Evolutionary conservation across 192 early-diverging fungal genomes (phyloP).

Genomic region (Backusella parvicylindrica): DNA sequence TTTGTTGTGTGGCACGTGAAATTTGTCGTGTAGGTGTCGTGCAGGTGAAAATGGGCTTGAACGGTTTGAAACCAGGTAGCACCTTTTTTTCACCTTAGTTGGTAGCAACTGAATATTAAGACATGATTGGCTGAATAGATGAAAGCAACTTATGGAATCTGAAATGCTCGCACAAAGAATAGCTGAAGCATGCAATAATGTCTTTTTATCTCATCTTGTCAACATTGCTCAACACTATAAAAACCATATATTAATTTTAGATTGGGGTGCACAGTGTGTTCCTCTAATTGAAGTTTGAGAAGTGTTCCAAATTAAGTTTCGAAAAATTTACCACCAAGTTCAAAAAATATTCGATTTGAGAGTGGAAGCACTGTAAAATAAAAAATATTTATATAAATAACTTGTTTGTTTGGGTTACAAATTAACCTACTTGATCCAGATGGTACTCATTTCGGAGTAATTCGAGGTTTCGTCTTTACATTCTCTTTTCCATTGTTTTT

Average conservation of each 20-base stretch:
- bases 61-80: too few species aligned
- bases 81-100: too few species aligned
- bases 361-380: too few species aligned
- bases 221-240: neutral
- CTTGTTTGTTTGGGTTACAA: neutral
- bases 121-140: too few species aligned
- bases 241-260: neutral
- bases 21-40: too few species aligned
- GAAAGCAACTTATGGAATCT: neutral
- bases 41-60: too few species aligned
- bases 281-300: neutral
- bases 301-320: slow-evolving; percentile 1
- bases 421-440: neutral
- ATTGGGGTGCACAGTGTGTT: neutral
- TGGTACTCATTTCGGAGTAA: neutral
- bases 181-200: neutral
- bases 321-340: too few species aligned
- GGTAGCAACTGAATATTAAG: too few species aligned
- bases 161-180: slow-evolving; percentile 2
- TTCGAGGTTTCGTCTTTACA: neutral
- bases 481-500: neutral
- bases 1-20: too few species aligned
- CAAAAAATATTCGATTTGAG: too few species aligned
- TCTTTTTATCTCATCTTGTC: neutral
- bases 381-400: neutral